A percentile compares a stretch with the other conserved stretches of the same genome.
Evolutionary conservation across 129 eudicot species (phyloP).

Genomic region (Cynara cardunculus): DNA sequence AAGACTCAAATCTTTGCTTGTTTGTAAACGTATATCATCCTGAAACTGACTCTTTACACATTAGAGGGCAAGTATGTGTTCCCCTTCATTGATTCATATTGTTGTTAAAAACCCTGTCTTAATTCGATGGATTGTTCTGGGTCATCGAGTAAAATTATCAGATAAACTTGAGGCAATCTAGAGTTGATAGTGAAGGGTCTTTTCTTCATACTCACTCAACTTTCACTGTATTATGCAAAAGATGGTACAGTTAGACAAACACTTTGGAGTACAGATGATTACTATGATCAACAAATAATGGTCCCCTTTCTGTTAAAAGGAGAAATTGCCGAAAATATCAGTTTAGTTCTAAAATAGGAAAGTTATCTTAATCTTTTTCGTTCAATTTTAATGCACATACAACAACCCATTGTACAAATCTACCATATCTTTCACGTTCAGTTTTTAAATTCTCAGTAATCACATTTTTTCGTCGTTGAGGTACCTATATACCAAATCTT

Average conservation of each 20-base stretch:
- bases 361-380: neutral
- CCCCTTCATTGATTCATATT: neutral
- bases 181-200: neutral
- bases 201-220: neutral
- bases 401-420: neutral
- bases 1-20: neutral
- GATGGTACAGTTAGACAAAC: neutral
- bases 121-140: neutral
- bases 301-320: neutral
- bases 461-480: neutral
- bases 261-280: neutral
- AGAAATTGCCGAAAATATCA: neutral
- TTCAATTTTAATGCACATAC: neutral
- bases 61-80: neutral
- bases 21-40: neutral
- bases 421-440: neutral
- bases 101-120: neutral
- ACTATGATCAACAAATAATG: no score
- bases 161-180: neutral
- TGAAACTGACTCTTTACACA: neutral
- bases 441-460: neutral
- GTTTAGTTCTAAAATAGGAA: neutral
- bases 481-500: conserved; percentile 1
- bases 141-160: neutral
- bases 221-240: neutral